Evolutionary conservation across 2,329 filamentous ascomycete species (phyloP), one percentile per base, ranked within the genome.

Genomic region (Epichloe gansuensis): DNA sequence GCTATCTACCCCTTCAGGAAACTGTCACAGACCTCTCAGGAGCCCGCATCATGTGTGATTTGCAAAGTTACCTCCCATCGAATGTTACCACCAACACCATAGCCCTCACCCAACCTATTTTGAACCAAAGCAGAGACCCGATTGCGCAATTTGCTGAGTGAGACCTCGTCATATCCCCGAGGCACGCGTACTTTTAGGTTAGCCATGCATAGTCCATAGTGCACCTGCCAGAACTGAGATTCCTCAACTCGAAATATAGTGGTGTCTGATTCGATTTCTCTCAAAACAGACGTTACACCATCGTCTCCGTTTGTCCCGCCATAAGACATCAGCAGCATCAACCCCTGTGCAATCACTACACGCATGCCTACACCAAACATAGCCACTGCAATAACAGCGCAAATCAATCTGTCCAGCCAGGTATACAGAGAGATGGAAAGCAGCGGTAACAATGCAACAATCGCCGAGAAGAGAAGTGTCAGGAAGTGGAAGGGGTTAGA

Each of bases 181-280:
- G 72, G 66, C 28, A 95, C 80, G 54, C 83, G 79, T 21, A 98
- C 69, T 67, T 89, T 94, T 59, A 98, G 68, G 65, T 94, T 96
- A 8, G 93, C 93, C 86, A 97, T 95, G 64, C 90, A 95, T 42
- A 97, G 75, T 2, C 91, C 91, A 66, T 97, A 96, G 69, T 98
- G 93, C 13, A 96, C 93, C 72, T 98, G 93, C 93, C 93, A 98
- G 68, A 98, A 95, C 64, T 90, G 84, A 2, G 91, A 91, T 63
- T 96, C 91, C 54, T 96, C 88, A 46, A 98, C 82, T 1, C 78
- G 78, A 45, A 79, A 78, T 28, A 97, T 82, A 52, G 79, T 78
- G 2, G 86, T 82, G 61, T 96, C 90, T 1, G 82, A 78, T 65
- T 90, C 85, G 50, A 98, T 91, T 66, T 95, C 89, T 52, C 81